Evolutionary conservation across 2,329 filamentous ascomycete genomes (phyloP).

Genomic region (Pseudogymnoascus sp.): DNA sequence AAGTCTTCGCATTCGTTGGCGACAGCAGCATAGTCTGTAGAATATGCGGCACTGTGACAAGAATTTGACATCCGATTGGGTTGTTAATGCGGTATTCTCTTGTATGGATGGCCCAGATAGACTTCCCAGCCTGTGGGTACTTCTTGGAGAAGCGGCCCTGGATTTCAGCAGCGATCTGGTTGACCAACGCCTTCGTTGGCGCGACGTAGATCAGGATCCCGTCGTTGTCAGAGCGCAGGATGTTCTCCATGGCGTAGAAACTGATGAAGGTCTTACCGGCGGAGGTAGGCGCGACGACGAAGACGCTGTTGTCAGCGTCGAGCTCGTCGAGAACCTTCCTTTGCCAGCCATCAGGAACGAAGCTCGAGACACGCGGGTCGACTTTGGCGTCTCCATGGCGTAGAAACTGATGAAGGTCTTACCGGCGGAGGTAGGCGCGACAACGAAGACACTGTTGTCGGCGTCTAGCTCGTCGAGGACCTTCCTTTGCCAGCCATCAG

Average conservation of each 20-base stretch:
- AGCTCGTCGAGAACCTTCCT: constrained; percentile 64
- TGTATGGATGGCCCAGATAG: constrained; percentile 73
- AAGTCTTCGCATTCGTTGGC: constrained; percentile 53
- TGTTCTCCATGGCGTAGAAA: constrained; percentile 75
- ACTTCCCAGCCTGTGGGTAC: constrained; percentile 48
- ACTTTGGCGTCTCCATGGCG: constrained; percentile 65
- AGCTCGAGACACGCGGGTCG: constrained; percentile 58
- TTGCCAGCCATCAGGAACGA: constrained; percentile 72
- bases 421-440: constrained; percentile 70
- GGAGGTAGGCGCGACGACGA: constrained; percentile 70
- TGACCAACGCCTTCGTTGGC: constrained; percentile 73
- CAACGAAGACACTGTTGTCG: constrained; percentile 62
- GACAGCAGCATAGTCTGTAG: constrained; percentile 69
- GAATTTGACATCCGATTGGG: constrained; percentile 60
- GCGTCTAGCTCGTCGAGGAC: constrained; percentile 67
- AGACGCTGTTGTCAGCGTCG: constrained; percentile 59
- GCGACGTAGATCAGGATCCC: constrained; percentile 70
- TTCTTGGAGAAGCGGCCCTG: constrained; percentile 65
- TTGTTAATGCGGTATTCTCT: constrained; percentile 69
- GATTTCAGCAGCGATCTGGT: constrained; percentile 74
- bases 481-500: constrained; percentile 67
- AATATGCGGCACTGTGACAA: constrained; percentile 71
- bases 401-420: constrained; percentile 84
- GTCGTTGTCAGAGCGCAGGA: constrained; percentile 59
- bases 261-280: constrained; percentile 79